Percentiles rank a stretch among this genome's conserved stretches.
These are phyloP conservation scores for Epithele typhae DNA, from an alignment of 768 basidiomycete genomes.

Conservation along the genomic window DNA sequence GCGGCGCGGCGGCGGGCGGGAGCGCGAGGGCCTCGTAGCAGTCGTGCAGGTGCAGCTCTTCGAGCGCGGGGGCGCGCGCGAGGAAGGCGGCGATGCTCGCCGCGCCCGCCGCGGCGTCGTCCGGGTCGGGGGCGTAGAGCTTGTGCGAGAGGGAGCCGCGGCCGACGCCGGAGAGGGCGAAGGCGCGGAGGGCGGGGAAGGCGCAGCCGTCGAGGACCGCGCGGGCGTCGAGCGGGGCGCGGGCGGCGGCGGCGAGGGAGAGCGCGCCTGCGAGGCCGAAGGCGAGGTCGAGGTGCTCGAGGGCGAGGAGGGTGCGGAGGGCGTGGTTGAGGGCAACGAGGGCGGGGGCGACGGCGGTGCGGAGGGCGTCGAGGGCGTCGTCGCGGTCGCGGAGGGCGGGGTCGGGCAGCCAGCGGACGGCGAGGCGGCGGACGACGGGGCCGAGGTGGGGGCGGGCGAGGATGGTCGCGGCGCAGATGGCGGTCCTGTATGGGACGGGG, in stretches of 20 bases:
- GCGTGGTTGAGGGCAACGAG: slow-evolving; percentile 29
- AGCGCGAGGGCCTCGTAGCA: slow-evolving; percentile 40
- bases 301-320: slow-evolving; percentile 37
- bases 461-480: slow-evolving; percentile 52
- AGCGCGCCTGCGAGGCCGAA: slow-evolving; percentile 44
- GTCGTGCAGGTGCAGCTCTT: slow-evolving; percentile 40
- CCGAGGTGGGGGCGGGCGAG: slow-evolving; percentile 40
- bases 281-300: slow-evolving; percentile 56
- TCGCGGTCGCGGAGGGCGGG: slow-evolving; percentile 24
- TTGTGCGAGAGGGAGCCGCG: slow-evolving; percentile 35
- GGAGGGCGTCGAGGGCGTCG: slow-evolving; percentile 22
- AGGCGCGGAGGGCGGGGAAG: slow-evolving; percentile 27
- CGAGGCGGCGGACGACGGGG: slow-evolving; percentile 41
- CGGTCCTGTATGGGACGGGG: slow-evolving; percentile 35
- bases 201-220: slow-evolving; percentile 20
- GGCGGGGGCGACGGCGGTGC: slow-evolving; percentile 20
- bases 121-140: slow-evolving; percentile 3
- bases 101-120: slow-evolving; percentile 17
- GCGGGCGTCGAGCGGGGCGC: slow-evolving; percentile 22
- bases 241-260: too few species aligned
- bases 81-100: slow-evolving; percentile 36
- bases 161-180: slow-evolving; percentile 31
- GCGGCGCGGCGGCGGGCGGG: slow-evolving; percentile 40
- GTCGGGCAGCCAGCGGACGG: slow-evolving; percentile 52
- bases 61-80: slow-evolving; percentile 33